Evolutionary conservation across 345 rosid genomes (phyloP), one percentile per base, ranked within the genome.

Genomic region (Carallia pectinifolia): DNA sequence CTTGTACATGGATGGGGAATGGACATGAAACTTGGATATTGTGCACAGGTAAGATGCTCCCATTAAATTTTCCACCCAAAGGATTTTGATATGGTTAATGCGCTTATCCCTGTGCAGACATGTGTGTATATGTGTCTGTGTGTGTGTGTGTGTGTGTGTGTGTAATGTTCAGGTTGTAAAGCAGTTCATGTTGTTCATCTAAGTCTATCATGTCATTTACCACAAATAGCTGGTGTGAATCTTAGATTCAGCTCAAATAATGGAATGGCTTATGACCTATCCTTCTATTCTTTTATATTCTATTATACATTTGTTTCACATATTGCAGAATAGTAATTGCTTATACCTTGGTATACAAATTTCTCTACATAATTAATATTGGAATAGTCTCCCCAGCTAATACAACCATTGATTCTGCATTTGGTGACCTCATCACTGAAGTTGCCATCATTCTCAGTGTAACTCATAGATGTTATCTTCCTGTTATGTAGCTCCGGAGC

Each of bases 1-100:
- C 89, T 95, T 44, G 92, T 95, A 62, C 98, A 95, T 66, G 99
- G 96, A 53, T 95, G 99, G 99, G 99, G 99, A 80, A 75, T 95
- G 90, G 99, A 95, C 76, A 95, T 95, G 82, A 92, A 92, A 76
- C 96, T 95, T 36, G 99, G 99, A 13, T 95, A 95, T 72, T 95
- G 99, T 77, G 98, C 98, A 39, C 99, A 89, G 91, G 99, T 90
- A 72, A 77, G 77, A 65, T 56, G 47, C 16, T 7, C 54, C 30
- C 19, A 39, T 44, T 44, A 10, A 44, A 44, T 44, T 44, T 16
- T 12, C 4, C 3, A 13, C 16, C 50, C 10, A 44, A 40, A 44
- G 50, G 50, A 44, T 44, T 10, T 44, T 44, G 3, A 44, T 44
- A 44, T 2, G 50, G 50, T 44, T 44, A 44, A 12, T 44, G 50